phyloP scores from a whole-genome alignment of 164 flowering plant species.

The Hamamelis virginiana region DNA sequence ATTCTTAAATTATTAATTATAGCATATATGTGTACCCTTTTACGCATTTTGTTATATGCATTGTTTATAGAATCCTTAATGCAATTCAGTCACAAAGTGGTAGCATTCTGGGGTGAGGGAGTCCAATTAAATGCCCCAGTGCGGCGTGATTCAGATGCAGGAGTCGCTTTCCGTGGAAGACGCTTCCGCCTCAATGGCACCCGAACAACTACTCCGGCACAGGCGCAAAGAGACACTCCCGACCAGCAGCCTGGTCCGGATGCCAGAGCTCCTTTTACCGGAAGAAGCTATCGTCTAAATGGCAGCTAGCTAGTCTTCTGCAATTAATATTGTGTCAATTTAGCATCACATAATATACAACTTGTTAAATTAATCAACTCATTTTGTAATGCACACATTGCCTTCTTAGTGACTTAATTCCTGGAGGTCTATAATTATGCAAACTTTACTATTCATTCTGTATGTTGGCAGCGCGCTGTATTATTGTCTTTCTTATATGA shows the following conservation, averaged over 20 bases:
- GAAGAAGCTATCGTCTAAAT: conserved; percentile 44
- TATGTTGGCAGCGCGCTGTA: too few relatives aligned
- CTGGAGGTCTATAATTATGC: too few relatives aligned
- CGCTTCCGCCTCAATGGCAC: conserved; percentile 20
- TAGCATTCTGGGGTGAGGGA: conserved; percentile 49
- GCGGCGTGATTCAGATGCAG: conserved; percentile 31
- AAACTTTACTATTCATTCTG: background rate
- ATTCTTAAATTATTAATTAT: too few relatives aligned
- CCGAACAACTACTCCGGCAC: conserved; percentile 5
- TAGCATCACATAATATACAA: too few relatives aligned
- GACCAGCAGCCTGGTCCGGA: conserved; percentile 25
- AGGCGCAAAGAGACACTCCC: background rate
- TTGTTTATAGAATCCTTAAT: background rate
- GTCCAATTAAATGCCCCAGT: conserved; percentile 41
- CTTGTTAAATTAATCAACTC: too few relatives aligned
- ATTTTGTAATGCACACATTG: too few relatives aligned
- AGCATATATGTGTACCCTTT: background rate
- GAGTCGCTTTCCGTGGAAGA: conserved; percentile 31
- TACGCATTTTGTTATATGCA: too few relatives aligned
- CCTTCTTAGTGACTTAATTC: too few relatives aligned
- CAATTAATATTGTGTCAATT: too few relatives aligned
- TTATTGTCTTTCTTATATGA: too few relatives aligned
- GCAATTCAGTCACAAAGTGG: conserved; percentile 46
- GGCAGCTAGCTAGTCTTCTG: background rate
- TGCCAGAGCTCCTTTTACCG: conserved; percentile 39